phyloP scores from a whole-genome alignment of 1,284 basidiomycete genomes.

The Takashimella koratensis region DNA sequence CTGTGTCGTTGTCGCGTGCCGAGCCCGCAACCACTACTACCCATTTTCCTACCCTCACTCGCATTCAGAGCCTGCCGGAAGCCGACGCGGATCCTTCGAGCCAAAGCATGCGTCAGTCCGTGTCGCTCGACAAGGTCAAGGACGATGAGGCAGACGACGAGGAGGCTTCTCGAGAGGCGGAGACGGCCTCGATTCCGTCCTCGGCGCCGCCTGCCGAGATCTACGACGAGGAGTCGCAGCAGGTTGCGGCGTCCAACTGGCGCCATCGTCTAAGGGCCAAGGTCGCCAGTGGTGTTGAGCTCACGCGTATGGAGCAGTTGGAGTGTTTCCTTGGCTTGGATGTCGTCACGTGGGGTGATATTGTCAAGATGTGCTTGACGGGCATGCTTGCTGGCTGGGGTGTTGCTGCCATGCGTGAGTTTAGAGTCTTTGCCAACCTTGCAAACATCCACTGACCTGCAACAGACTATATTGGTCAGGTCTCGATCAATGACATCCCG shows the following conservation, averaged over 20 bases:
- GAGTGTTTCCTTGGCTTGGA: slow-evolving; percentile 43
- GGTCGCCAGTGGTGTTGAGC: slow-evolving; percentile 7
- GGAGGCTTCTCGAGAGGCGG: not conserved
- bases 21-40: not conserved
- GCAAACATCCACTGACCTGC: not conserved
- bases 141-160: not conserved
- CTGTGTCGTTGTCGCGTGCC: slow-evolving; percentile 3
- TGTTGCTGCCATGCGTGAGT: slow-evolving; percentile 52
- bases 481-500: slow-evolving; percentile 49
- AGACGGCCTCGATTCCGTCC: not conserved
- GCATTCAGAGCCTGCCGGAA: slow-evolving; percentile 46
- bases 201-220: not conserved
- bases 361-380: slow-evolving; percentile 48
- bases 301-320: slow-evolving; percentile 14
- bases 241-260: slow-evolving; percentile 4
- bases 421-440: not conserved
- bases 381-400: slow-evolving; percentile 51
- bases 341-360: slow-evolving; percentile 44
- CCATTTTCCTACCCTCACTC: slow-evolving; percentile 17
- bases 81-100: slow-evolving; percentile 22
- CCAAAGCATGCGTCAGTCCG: slow-evolving; percentile 1
- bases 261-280: slow-evolving; percentile 13
- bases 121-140: not conserved
- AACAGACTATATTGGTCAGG: slow-evolving; percentile 52
- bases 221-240: not conserved